Conservation (phyloP, 805 yeast species). For the Nadsonia fulvescens region DNA sequence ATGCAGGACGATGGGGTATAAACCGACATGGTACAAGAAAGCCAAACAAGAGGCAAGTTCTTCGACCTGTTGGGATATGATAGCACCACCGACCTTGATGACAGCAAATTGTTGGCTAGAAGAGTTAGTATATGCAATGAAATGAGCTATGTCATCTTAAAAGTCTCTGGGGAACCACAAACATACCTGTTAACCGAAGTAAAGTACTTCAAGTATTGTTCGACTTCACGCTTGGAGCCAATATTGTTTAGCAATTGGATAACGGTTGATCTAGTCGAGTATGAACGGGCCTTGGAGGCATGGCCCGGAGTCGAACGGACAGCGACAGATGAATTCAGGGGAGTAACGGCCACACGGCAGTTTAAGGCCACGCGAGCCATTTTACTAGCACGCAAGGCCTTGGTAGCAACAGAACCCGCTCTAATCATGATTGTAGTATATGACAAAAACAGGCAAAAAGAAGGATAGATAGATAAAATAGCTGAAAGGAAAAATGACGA, state of each 20-base stretch:
- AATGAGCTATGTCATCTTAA: too few relatives aligned
- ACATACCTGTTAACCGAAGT: conserved; percentile 63
- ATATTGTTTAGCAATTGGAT: conserved; percentile 88
- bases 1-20: conserved; percentile 90
- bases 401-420: too few relatives aligned
- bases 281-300: conserved; percentile 4
- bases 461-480: too few relatives aligned
- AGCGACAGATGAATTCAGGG: conserved; percentile 1
- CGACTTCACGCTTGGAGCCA: conserved; percentile 95
- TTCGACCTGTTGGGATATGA: conserved; percentile 82
- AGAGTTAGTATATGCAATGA: too few relatives aligned
- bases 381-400: too few relatives aligned
- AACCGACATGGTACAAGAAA: conserved; percentile 89
- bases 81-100: conserved; percentile 97
- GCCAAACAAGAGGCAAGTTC: conserved; percentile 93
- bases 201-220: conserved; percentile 89
- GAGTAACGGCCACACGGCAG: too few relatives aligned
- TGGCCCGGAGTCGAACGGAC: conserved; percentile 3
- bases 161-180: too few relatives aligned
- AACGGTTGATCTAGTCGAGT: conserved; percentile 75
- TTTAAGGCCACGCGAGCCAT: too few relatives aligned
- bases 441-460: too few relatives aligned
- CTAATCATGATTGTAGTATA: too few relatives aligned
- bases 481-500: too few relatives aligned
- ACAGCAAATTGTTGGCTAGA: conserved; percentile 96